Evolutionary conservation across 306 rosid genomes (phyloP).

Genomic region (Citrullus amarus): DNA sequence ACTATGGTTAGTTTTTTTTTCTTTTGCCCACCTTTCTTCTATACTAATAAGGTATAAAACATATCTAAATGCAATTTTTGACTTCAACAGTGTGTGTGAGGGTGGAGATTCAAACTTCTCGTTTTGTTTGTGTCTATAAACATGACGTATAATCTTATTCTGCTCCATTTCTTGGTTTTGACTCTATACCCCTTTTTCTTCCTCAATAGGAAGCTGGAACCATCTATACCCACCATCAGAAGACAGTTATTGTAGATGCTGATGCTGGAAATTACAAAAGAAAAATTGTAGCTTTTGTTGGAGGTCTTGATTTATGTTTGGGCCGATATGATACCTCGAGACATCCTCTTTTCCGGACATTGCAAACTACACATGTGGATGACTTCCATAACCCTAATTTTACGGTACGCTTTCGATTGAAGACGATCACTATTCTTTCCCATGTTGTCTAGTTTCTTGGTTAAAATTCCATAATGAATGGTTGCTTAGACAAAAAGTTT

Average conservation of each 20-base stretch:
- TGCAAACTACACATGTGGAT: slow-evolving; percentile 54
- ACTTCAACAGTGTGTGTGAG: neutral
- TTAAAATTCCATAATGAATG: neutral
- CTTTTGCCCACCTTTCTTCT: neutral
- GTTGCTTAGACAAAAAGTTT: neutral
- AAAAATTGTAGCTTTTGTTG: slow-evolving; percentile 73
- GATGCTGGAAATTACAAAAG: slow-evolving; percentile 62
- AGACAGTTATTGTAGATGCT: slow-evolving; percentile 83
- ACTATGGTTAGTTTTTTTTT: neutral
- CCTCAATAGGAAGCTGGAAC: slow-evolving; percentile 65
- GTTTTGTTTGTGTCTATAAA: neutral
- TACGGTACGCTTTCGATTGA: slow-evolving; percentile 24
- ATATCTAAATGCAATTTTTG: neutral
- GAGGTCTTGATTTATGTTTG: slow-evolving; percentile 80
- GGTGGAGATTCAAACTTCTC: neutral
- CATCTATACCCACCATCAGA: slow-evolving; percentile 91
- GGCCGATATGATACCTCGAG: slow-evolving; percentile 78
- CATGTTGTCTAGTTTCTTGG: neutral
- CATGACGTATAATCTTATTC: neutral
- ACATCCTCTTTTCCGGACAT: slow-evolving; percentile 53
- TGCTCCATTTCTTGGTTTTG: neutral
- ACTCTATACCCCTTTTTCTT: neutral
- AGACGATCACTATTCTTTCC: neutral
- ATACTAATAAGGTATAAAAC: neutral
- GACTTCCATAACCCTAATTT: slow-evolving; percentile 75